Percentiles rank a stretch among this genome's conserved stretches.
These are phyloP conservation scores for Tubosaeta sp. DNA, from an alignment of 768 basidiomycete genomes.

Conservation along the genomic window DNA sequence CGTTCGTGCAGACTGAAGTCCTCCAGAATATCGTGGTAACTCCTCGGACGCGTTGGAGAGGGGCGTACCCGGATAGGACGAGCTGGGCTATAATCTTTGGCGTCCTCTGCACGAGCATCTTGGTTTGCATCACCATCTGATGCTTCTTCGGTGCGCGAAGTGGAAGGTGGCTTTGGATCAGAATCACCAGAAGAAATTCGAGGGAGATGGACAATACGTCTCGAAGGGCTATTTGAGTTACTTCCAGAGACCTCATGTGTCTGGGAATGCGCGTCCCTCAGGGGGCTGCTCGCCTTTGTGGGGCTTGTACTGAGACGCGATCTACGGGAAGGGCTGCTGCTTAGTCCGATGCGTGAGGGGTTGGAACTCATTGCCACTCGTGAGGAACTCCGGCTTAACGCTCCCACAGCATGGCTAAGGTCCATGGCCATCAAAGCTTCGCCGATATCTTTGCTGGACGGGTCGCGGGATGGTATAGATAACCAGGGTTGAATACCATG, in stretches of 20 bases:
- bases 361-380: slow-evolving; percentile 16
- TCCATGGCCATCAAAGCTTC: slow-evolving; percentile 41
- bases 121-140: background rate
- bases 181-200: slow-evolving; percentile 17
- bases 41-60: slow-evolving; percentile 45
- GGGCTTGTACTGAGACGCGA: slow-evolving; percentile 23
- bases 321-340: slow-evolving; percentile 20
- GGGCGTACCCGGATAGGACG: slow-evolving; percentile 31
- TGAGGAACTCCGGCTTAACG: slow-evolving; percentile 23
- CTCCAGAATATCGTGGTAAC: slow-evolving; percentile 63
- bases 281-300: slow-evolving; percentile 15
- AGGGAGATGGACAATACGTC: slow-evolving; percentile 17
- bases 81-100: background rate
- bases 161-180: slow-evolving; percentile 8
- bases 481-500: slow-evolving; percentile 26
- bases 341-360: slow-evolving; percentile 19
- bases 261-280: slow-evolving; percentile 13
- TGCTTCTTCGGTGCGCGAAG: background rate
- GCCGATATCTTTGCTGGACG: slow-evolving; percentile 14
- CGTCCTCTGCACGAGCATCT: slow-evolving; percentile 4
- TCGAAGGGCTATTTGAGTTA: slow-evolving; percentile 19
- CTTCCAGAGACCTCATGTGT: slow-evolving; percentile 7
- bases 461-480: slow-evolving; percentile 25
- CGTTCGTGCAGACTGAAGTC: slow-evolving; percentile 47
- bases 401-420: slow-evolving; percentile 8